Base-by-base conservation (phyloP, 2,329 filamentous ascomycete species). In the Pleurostoma richardsiae region DNA sequence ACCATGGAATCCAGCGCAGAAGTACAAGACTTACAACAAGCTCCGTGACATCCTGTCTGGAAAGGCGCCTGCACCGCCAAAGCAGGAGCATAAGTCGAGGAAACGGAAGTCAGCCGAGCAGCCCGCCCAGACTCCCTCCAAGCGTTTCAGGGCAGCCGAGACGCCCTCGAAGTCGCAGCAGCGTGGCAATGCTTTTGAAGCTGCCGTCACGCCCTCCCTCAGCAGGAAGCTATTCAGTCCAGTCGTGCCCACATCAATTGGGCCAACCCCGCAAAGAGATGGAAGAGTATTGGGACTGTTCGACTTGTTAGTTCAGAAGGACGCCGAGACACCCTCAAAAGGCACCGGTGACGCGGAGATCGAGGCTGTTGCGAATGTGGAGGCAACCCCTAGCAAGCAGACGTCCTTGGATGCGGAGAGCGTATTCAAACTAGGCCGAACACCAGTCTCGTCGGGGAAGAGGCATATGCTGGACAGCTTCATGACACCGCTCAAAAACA, bases 221-320 rank as follows among this genome's bases (percentile, higher is more conserved):
- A 71, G 75, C 36, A 72, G 80, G 30, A 80, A 75, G 48, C 69
- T 85, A 5, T 85, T 85, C 58, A 82, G 79, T 47, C 79, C 82
- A 2, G 66, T 66, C 0, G 71, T 75, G 8, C 79, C 80, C 3
- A 82, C 79, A 4, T 78, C 75, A 1, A 78, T 94, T 50, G 87
- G 86, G 3, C 88, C 88, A 2, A 94, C 88, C 10, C 88, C 88
- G 3, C 88, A 92, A 58, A 82, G 83, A 51, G 86, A 92, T 61
- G 88, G 88, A 29, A 80, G 80, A 26, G 83, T 90, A 1, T 72
- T 94, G 3, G 87, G 88, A 4, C 68, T 94, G 19, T 94, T 94
- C 60, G 88, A 92, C 59, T 67, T 86, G 8, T 68, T 90, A 6
- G 68, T 72, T 29, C 73, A 78, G 47, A 69, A 71, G 39, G 71